Base-by-base conservation (phyloP, 2,329 filamentous ascomycete species). In the Fusarium solani-melongenae region DNA sequence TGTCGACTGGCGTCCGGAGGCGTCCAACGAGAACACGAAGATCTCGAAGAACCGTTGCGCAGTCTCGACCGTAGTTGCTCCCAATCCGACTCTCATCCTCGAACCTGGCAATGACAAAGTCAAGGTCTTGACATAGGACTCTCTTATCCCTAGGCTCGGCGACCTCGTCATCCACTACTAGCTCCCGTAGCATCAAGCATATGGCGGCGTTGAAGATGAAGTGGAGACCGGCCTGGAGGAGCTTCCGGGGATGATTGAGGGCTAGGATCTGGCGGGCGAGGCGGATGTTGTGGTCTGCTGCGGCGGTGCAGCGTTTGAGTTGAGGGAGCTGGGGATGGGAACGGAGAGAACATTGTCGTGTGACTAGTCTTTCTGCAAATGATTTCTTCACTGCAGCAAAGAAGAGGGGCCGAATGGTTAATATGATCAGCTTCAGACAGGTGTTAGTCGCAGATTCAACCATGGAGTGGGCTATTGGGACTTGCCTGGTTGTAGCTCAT, bases 171-270 rank as follows among this genome's bases (percentile, higher is more conserved):
- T 46, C 44, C 8, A 46, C 22, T 9, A 86, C 79, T 27, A 88
- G 80, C 67, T 84, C 82, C 66, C 85, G 82, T 62, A 88, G 80
- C 62, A 87, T 82, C 34, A 88, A 80, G 20, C 87, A 81, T 39
- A 87, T 81, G 64, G 86, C 84, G 4, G 86, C 85, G 74, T 87
- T 87, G 80, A 88, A 88, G 41, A 88, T 81, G 71, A 84, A 83
- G 77, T 88, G 86, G 58, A 88, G 79, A 11, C 84, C 84, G 0
- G 83, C 81, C 44, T 87, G 82, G 10, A 86, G 80, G 4, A 86
- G 81, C 70, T 84, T 86, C 15, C 81, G 79, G 34, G 80, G 79
- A 9, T 79, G 77, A 51, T 82, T 82, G 6, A 84, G 76, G 27
- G 79, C 75, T 5, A 81, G 76, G 11, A 86, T 76, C 64, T 84